Percentiles rank a stretch among this genome's conserved stretches.
phyloP scores from a whole-genome alignment of 768 basidiomycete genomes.

The Leccinum boreale region DNA sequence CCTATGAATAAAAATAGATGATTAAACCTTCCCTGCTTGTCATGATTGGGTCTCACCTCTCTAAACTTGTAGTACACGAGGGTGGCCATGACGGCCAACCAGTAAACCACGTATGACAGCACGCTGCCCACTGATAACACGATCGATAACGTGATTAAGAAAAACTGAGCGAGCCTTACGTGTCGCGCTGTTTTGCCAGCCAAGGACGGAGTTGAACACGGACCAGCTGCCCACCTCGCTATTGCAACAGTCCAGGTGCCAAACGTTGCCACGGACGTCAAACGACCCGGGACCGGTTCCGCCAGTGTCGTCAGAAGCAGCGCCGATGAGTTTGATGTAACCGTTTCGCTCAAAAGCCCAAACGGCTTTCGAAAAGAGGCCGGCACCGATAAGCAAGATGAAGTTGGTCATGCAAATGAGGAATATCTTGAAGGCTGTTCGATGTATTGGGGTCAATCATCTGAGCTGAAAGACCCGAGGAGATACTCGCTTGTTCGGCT shows the following conservation, averaged over 20 bases:
- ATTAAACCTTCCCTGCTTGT: background rate
- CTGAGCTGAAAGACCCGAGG: too few species aligned
- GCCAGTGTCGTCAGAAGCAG: conserved; percentile 61
- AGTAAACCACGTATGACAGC: conserved; percentile 89
- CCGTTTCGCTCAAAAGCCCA: conserved; percentile 67
- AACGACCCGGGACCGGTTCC: conserved; percentile 85
- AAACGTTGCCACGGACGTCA: conserved; percentile 77
- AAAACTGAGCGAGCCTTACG: conserved; percentile 32
- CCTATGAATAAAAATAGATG: conserved; percentile 34
- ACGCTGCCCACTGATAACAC: conserved; percentile 60
- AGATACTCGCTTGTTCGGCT: conserved; percentile 59
- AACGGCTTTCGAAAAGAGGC: conserved; percentile 80
- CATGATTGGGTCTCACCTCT: conserved; percentile 37
- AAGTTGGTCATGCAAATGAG: conserved; percentile 90
- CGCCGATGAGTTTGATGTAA: conserved; percentile 69
- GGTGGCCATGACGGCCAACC: conserved; percentile 72
- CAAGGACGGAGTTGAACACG: conserved; percentile 82
- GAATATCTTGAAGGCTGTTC: conserved; percentile 75
- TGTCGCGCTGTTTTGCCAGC: conserved; percentile 85
- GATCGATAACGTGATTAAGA: background rate
- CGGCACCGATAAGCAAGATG: conserved; percentile 90
- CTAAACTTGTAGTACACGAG: conserved; percentile 67
- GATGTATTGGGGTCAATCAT: background rate
- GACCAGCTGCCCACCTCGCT: conserved; percentile 67
- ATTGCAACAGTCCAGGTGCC: conserved; percentile 83